phyloP scores from a whole-genome alignment of 2,329 filamentous ascomycete genomes.

The Fusarium anguioides region DNA sequence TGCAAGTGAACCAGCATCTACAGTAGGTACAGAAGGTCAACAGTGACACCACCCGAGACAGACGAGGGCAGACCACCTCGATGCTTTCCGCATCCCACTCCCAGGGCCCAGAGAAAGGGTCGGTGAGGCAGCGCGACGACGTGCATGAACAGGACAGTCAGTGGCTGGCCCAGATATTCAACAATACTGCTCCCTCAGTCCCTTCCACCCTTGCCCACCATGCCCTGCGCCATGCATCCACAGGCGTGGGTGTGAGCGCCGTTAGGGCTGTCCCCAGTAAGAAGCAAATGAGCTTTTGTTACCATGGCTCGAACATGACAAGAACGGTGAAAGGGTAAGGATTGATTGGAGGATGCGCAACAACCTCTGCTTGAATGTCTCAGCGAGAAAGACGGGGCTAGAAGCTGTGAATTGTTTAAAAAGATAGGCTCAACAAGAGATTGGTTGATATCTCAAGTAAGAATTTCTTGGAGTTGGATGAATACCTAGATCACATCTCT shows the following conservation, averaged over 20 bases:
- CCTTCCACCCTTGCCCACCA: constrained; percentile 36
- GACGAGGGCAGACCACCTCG: constrained; percentile 34
- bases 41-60: constrained; percentile 21
- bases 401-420: not conserved
- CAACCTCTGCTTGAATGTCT: constrained; percentile 19
- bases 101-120: constrained; percentile 41
- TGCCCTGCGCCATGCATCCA: constrained; percentile 41
- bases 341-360: constrained; percentile 39
- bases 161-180: constrained; percentile 44
- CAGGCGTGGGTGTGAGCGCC: constrained; percentile 40
- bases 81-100: constrained; percentile 34
- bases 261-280: constrained; percentile 45
- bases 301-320: constrained; percentile 21
- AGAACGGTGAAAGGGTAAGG: constrained; percentile 44
- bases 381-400: constrained; percentile 26
- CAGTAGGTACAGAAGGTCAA: constrained; percentile 9
- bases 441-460: constrained; percentile 1
- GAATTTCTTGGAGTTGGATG: constrained; percentile 18
- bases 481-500: not conserved
- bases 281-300: constrained; percentile 18
- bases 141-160: constrained; percentile 50
- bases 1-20: constrained; percentile 6
- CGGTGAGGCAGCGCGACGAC: constrained; percentile 48
- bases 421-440: constrained; percentile 12
- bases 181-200: constrained; percentile 25